Evolutionary conservation across 2,329 filamentous ascomycete genomes (phyloP), one percentile per base, ranked within the genome.

Genomic region (Magnaporthiopsis poae): DNA sequence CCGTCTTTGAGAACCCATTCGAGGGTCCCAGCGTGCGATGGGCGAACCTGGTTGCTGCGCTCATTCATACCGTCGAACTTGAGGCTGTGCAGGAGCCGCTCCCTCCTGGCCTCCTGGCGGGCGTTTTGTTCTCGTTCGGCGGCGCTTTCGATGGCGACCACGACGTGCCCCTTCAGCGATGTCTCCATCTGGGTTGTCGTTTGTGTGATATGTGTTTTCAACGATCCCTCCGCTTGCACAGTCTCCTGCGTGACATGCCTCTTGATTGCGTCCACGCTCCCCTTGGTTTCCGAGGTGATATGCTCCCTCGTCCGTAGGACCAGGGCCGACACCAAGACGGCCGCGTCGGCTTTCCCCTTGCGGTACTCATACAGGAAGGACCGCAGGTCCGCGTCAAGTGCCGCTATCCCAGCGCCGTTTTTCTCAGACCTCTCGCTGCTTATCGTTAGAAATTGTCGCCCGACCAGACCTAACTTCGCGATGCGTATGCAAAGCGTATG

Each of bases 31-130:
- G 65, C 5, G n/a, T 69, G 64, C 13, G 66, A 67, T 4, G 67
- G 25, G n/a, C 27, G 15, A 3, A 69, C 15, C n/a, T 66, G 62
- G 15, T 67, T 69, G 36, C 65, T 65, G 13, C 69, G 66, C 33
- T 67, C 69, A 35, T 70, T 70, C 68, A 70, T 70, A 3, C 13
- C 18, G 12, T 63, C 59, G 60, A 68, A 67, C 56, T 61, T 67
- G 13, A 71, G 63, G 60, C 69, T 69, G 29, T 21, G 59, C 15
- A 70, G 61, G 2, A 71, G 33, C 31, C 27, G 63, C 27, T 69
- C 25, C 18, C 60, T 63, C 35, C 64, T 61, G 25, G 52, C 36
- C 35, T 60, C n/a, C 21, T 31, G 7, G 61, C 21, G 12, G 13
- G 46, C 25, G 15, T 56, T 12, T 7, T 56, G 2, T 18, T 62